Evolutionary conservation across 1,284 basidiomycete genomes (phyloP), one percentile per base, ranked within the genome.

Genomic region (Naganishia liquefaciens): DNA sequence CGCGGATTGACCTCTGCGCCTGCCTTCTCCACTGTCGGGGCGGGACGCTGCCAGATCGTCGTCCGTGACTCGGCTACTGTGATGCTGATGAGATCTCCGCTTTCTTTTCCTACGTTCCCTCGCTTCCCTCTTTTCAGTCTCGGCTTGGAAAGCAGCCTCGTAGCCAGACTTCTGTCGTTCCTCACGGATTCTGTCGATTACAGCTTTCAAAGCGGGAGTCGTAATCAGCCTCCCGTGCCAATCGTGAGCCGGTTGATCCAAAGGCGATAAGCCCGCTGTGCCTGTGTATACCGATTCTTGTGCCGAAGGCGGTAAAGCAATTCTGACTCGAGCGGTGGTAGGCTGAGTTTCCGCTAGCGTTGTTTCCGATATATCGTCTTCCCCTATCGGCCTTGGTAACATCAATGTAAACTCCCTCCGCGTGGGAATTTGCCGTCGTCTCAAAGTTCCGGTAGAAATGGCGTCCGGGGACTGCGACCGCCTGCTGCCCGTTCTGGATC

Each of bases 341-440:
- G 33, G 60, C 46, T 30, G 40, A 13, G 60, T 42, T 17, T 49
- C 39, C 2, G 21, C 30, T 9, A 65, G 21, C 6, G 50, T n/a
- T 42, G 50, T 28, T 13, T 43, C 57, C 42, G 57, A 60, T 23
- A 53, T 58, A 19, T 65, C 63, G 39, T 65, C 63, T 27, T 64
- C 63, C 28, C 57, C 63, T n/a, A 65, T 37, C 10, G 63, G 63
- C 46, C 39, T 51, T 40, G 63, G 63, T 30, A 65, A 27, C 55
- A 65, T 60, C 55, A 65, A 39, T 23, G 55, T 65, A 30, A 65
- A 65, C 28, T 65, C 63, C 30, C 63, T 52, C 47, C 63, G 44
- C 19, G 63, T 43, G 3, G 47, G 42, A 11, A 64, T 50, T 15
- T 43, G 50, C 40, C 49, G 27, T 43, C 44, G 27, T 10, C 47